Conservation (phyloP, 208 protist species). For the Acanthamoeba healyi region DNA sequence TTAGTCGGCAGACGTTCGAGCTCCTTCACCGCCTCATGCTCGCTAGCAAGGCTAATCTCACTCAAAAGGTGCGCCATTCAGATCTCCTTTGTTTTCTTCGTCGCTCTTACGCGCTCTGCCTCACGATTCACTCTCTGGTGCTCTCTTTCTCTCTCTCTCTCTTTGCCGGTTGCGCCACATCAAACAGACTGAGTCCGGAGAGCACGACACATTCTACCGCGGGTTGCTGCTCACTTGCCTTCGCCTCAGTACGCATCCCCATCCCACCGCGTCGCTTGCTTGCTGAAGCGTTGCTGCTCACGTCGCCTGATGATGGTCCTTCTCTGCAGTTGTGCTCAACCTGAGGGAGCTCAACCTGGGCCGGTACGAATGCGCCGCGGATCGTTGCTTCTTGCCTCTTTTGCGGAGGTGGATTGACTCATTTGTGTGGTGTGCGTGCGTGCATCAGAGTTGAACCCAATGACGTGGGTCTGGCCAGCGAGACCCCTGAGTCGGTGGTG, state of each 20-base stretch:
- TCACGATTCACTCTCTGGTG: background rate
- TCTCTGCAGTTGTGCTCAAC: background rate
- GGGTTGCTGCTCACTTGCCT: background rate
- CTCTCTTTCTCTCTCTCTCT: too few species aligned
- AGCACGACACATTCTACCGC: background rate
- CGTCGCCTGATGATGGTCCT: background rate
- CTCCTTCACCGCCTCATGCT: background rate
- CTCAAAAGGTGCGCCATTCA: background rate
- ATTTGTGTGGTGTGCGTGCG: background rate
- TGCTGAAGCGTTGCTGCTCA: background rate
- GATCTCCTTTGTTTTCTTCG: background rate
- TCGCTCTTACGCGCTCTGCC: background rate
- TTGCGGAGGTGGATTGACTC: background rate
- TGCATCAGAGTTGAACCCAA: background rate
- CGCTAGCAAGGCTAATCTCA: background rate
- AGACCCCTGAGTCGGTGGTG: background rate
- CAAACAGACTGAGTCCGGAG: background rate
- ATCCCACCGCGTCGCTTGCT: background rate
- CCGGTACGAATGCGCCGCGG: background rate
- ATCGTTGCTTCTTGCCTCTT: background rate
- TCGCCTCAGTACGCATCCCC: background rate
- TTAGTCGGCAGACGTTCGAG: background rate
- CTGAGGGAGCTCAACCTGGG: conserved; percentile 11
- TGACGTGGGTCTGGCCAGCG: background rate
- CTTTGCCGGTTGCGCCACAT: background rate